Conservation (phyloP, 139 green algal species). For the Eudorina sp. region DNA sequence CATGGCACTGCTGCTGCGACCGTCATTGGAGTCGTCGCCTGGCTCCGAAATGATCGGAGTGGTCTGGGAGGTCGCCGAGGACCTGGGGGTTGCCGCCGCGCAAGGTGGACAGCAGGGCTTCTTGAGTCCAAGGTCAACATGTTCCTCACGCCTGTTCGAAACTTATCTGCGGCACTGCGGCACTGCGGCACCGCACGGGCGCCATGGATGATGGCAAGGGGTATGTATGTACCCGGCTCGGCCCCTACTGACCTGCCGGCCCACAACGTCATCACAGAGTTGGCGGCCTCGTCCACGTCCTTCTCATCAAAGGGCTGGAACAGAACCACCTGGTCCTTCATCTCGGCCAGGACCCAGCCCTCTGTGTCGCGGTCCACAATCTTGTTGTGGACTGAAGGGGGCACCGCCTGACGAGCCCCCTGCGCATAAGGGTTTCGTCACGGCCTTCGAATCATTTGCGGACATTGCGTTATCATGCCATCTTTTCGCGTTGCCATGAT, state of each 20-base stretch:
- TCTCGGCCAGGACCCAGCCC: conserved; percentile 10
- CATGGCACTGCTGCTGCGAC: background rate
- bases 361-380: conserved; percentile 38
- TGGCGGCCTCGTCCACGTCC: conserved; percentile 33
- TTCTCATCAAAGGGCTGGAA: conserved; percentile 18
- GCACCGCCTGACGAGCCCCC: background rate
- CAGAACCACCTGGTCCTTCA: conserved; percentile 32
- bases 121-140: too few relatives aligned
- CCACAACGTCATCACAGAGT: conserved; percentile 23
- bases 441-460: too few relatives aligned
- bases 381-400: background rate
- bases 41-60: conserved; percentile 13
- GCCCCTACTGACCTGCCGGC: background rate
- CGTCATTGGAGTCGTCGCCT: background rate
- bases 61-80: background rate
- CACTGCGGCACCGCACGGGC: too few relatives aligned
- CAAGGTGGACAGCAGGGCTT: too few relatives aligned
- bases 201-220: too few relatives aligned
- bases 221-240: background rate
- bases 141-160: too few relatives aligned
- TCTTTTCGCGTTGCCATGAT: too few relatives aligned
- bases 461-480: too few relatives aligned
- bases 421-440: background rate
- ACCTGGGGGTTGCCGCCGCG: background rate
- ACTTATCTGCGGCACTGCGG: too few relatives aligned